Conservation (phyloP, 2,329 filamentous ascomycete genomes). For the Aureobasidium lini region DNA sequence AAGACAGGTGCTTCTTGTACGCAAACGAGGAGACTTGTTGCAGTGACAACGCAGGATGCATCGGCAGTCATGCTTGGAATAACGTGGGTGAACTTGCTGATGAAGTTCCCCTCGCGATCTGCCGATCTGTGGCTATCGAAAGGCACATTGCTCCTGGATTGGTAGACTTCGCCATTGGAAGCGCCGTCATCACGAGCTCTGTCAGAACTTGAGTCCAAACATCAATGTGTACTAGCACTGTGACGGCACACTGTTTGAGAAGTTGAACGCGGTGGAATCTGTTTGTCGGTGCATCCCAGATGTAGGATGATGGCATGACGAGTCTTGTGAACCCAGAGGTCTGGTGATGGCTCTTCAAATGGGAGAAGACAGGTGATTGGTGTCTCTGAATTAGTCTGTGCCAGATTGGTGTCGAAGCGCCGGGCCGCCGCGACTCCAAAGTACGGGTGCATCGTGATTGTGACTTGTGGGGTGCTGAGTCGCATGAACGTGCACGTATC, state of each 20-base stretch:
- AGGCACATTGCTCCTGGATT: too few relatives aligned
- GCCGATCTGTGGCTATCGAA: too few relatives aligned
- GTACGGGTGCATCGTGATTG: conserved; percentile 6
- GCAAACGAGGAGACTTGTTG: neutral
- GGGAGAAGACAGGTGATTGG: neutral
- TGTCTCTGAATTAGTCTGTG: conserved; percentile 5
- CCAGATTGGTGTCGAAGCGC: conserved; percentile 7
- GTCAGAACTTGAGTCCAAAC: too few relatives aligned
- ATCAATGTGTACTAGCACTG: too few relatives aligned
- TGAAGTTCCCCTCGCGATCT: too few relatives aligned
- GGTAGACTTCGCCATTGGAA: too few relatives aligned
- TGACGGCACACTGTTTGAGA: too few relatives aligned
- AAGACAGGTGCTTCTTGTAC: conserved; percentile 8
- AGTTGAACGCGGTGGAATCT: too few relatives aligned
- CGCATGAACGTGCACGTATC: neutral
- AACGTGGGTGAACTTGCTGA: neutral
- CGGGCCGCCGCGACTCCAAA: conserved; percentile 2
- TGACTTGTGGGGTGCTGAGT: conserved; percentile 10
- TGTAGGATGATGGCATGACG: neutral
- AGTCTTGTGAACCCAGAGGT: neutral
- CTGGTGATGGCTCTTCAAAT: neutral
- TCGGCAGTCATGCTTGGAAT: neutral
- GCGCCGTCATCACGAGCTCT: too few relatives aligned
- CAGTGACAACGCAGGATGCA: neutral
- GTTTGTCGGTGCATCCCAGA: neutral